Conservation (phyloP, 768 basidiomycete species). For the Tylopilus felleus region DNA sequence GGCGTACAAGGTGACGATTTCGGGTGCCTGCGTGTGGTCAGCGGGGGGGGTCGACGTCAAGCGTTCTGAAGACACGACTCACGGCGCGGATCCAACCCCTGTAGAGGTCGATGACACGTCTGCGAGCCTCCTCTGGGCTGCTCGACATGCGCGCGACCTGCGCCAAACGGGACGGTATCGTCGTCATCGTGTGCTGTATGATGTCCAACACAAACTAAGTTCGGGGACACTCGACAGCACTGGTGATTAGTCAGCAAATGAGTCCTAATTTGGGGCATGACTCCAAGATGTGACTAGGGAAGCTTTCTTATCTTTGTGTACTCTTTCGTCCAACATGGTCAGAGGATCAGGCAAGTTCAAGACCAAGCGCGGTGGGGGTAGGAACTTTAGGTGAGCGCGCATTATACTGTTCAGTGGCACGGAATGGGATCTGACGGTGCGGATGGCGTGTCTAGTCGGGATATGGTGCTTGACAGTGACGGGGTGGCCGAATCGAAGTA, state of each 20-base stretch:
- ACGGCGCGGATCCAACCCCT: constrained; percentile 93
- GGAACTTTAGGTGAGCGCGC: constrained; percentile 65
- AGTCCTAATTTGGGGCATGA: constrained; percentile 12
- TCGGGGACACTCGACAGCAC: constrained; percentile 7
- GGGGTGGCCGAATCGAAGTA: constrained; percentile 54
- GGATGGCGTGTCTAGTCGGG: constrained; percentile 39
- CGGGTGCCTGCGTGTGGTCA: constrained; percentile 66
- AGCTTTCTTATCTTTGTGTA: not conserved
- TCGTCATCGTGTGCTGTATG: constrained; percentile 54
- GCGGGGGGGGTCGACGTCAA: not conserved
- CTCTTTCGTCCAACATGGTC: constrained; percentile 24
- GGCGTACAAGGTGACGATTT: constrained; percentile 79
- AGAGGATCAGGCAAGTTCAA: constrained; percentile 43
- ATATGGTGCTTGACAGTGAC: constrained; percentile 56
- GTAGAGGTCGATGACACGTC: constrained; percentile 74
- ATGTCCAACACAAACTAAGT: not conserved
- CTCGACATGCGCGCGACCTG: constrained; percentile 60
- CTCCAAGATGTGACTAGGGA: too few relatives aligned
- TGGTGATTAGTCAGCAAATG: constrained; percentile 16
- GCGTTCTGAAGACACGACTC: constrained; percentile 38
- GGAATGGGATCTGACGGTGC: constrained; percentile 10
- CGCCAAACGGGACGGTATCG: constrained; percentile 88
- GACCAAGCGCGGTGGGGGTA: constrained; percentile 83
- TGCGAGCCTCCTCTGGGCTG: constrained; percentile 56
- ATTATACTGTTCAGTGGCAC: not conserved